phyloP scores from a whole-genome alignment of 306 rosid species.

The Dryas drummondii region DNA sequence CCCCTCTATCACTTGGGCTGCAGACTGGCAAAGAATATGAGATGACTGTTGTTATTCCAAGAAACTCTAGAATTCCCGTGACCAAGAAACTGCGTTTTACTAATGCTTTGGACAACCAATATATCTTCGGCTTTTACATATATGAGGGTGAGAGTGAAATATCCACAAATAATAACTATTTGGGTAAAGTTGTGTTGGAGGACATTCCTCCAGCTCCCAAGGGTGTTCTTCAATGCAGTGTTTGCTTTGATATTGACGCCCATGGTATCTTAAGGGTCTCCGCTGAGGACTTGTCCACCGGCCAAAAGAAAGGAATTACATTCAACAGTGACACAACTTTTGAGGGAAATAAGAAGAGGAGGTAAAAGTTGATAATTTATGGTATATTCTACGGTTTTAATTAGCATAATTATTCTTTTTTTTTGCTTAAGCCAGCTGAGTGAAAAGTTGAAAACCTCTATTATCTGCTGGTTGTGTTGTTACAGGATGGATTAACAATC shows the following conservation, averaged over 20 bases:
- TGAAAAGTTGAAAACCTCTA: too few relatives aligned
- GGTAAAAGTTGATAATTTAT: too few relatives aligned
- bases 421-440: too few relatives aligned
- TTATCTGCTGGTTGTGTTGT: too few relatives aligned
- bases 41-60: not conserved
- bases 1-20: slow-evolving; percentile 3
- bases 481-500: too few relatives aligned
- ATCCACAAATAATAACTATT: not conserved
- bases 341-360: too few relatives aligned
- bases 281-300: not conserved
- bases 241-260: not conserved
- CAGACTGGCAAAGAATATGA: not conserved
- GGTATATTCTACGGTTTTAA: too few relatives aligned
- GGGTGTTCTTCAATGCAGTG: not conserved
- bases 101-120: too few relatives aligned
- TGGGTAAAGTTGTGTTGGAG: not conserved
- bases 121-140: too few relatives aligned
- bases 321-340: not conserved
- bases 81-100: not conserved
- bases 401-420: too few relatives aligned
- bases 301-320: not conserved
- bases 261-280: not conserved
- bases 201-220: not conserved
- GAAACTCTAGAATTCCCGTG: not conserved
- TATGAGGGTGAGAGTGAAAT: not conserved